Base-by-base conservation (phyloP, 768 basidiomycete species). In the Clitopilus hobsonii region DNA sequence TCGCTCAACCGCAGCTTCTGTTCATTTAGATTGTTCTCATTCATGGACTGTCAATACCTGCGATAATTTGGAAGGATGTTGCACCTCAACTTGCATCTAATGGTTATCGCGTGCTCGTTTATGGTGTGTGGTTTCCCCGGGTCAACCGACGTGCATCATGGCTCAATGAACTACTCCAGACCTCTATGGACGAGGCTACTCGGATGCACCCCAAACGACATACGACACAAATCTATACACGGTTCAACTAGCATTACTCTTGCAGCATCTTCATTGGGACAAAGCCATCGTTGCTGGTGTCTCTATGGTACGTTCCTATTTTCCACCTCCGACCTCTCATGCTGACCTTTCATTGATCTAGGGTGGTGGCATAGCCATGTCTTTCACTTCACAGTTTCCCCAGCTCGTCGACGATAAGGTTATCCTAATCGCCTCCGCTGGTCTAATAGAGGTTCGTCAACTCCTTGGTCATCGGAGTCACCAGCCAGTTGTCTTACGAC, bases 181-280 rank as follows among this genome's bases (percentile, higher is more conserved):
- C 70, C 73, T 91, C 18, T 91, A 89, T 56, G 91, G 89, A 11
- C 80, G 90, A 32, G 90, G 90, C 4, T 93, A 91, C 68, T 89
- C 89, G 1, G 89, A 89, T 54, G 89, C 89, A 1, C 90, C 90
- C 0, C 78, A 83, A 20, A 82, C 79, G 14, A 81, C 78, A 3
- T 89, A 92, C 65, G 79, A 89, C 58, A 69, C 80, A 1, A 69
- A 74, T 5, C 73, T 93, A 3, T 86, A 86, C 64, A 83, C 83
- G 0, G 84, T 82, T 0, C 90, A 92, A 61, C 85, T 93, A n/a
- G 91, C 91, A 0, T 77, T 91, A 5, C 79, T 93, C 49, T 80
- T 93, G 78, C 90, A 92, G 58, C 82, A 91, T 58, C 67, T 91
- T 47, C 78, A 75, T 52, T 93, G 90, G 89, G 75, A 80, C 8